These are phyloP conservation scores for Acanthamoeba sp. DNA, from an alignment of 208 protist species.

Conservation along the genomic window DNA sequence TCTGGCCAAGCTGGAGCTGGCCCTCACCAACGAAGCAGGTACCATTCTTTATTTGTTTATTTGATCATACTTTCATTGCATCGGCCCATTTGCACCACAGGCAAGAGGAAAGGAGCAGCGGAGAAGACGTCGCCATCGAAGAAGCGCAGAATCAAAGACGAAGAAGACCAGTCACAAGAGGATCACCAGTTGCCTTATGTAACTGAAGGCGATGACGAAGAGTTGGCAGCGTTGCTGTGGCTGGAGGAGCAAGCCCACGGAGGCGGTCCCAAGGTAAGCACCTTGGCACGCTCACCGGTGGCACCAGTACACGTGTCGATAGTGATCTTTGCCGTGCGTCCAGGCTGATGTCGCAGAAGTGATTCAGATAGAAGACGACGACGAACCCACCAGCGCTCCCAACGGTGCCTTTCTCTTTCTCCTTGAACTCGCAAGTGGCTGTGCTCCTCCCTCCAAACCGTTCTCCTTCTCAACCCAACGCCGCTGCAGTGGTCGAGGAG, in stretches of 20 bases:
- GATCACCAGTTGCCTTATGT: background rate
- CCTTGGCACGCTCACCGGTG: background rate
- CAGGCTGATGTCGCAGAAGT: background rate
- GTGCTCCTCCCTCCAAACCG: background rate
- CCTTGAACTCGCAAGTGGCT: background rate
- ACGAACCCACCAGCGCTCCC: background rate
- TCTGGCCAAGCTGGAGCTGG: background rate
- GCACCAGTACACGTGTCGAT: background rate
- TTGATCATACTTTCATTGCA: too few relatives aligned
- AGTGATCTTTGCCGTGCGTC: background rate
- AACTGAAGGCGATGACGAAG: background rate
- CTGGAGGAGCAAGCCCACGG: background rate
- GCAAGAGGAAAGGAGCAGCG: background rate
- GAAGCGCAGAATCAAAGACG: background rate
- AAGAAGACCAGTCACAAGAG: background rate
- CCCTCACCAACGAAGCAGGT: background rate
- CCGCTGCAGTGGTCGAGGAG: conserved; percentile 46
- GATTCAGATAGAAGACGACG: conserved; percentile 4
- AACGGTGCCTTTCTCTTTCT: background rate
- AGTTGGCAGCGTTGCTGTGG: background rate
- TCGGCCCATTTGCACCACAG: too few relatives aligned
- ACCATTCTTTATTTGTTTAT: too few relatives aligned
- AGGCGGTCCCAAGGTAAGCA: too few relatives aligned
- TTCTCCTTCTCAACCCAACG: too few relatives aligned
- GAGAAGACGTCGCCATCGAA: background rate